Conservation (phyloP, 2,329 filamentous ascomycete species). For the Fusarium hostae region DNA sequence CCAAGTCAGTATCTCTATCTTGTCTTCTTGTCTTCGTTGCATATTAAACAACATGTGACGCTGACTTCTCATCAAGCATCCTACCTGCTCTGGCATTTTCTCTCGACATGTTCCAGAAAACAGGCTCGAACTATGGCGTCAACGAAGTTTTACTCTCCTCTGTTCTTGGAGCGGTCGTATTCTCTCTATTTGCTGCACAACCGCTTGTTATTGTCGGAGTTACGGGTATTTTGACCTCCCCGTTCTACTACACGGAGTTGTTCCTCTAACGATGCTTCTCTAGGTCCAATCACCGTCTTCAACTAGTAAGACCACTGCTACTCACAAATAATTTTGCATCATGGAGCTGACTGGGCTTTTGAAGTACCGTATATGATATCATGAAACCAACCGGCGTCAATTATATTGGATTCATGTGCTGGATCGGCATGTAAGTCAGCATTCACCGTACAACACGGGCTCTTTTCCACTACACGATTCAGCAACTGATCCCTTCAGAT, state of each 20-base stretch:
- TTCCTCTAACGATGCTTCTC: conserved; percentile 7
- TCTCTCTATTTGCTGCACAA: conserved; percentile 81
- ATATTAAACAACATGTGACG: not conserved
- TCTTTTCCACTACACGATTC: no score
- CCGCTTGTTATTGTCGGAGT: conserved; percentile 92
- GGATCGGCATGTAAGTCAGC: conserved; percentile 77
- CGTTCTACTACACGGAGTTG: not conserved
- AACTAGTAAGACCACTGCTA: conserved; percentile 71
- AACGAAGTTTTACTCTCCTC: conserved; percentile 91
- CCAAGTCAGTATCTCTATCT: conserved; percentile 70
- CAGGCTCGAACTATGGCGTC: conserved; percentile 84
- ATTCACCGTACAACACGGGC: not conserved
- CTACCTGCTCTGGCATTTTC: conserved; percentile 89
- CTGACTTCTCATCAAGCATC: conserved; percentile 66
- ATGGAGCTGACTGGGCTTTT: conserved; percentile 9
- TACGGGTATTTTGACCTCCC: conserved; percentile 63
- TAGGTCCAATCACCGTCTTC: conserved; percentile 89
- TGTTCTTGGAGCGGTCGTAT: conserved; percentile 84
- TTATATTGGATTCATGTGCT: conserved; percentile 91
- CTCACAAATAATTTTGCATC: not conserved
- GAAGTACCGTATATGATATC: conserved; percentile 86
- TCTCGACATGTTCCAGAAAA: conserved; percentile 93
- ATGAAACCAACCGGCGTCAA: conserved; percentile 80
- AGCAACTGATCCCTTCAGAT: conserved; percentile 58
- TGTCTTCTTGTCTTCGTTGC: not conserved